Percentiles rank a stretch among this genome's conserved stretches.
These are phyloP conservation scores for Eucalyptus camaldulensis DNA, from an alignment of 345 rosid species.

Conservation along the genomic window DNA sequence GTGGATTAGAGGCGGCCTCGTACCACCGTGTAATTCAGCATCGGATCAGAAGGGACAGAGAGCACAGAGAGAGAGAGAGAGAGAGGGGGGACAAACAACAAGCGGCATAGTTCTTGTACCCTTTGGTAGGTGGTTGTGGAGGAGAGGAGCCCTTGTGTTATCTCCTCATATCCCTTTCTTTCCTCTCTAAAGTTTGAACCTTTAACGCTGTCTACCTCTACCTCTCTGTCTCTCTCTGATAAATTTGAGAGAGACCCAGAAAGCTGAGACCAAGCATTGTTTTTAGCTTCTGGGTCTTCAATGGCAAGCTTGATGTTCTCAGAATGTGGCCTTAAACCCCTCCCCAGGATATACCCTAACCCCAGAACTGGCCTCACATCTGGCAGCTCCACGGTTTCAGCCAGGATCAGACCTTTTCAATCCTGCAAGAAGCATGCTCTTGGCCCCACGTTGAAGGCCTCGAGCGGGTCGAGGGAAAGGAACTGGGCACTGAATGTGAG, in stretches of 20 bases:
- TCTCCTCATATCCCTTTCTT: not conserved
- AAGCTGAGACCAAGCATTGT: not conserved
- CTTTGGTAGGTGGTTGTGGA: constrained; percentile 1
- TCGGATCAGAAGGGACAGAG: not conserved
- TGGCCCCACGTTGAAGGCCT: constrained; percentile 6
- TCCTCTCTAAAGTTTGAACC: not conserved
- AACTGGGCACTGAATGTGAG: constrained; percentile 52
- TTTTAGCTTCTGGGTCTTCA: constrained; percentile 11
- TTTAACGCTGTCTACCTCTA: not conserved
- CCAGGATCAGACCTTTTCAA: constrained; percentile 11
- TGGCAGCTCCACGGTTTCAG: not conserved
- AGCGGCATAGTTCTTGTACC: not conserved
- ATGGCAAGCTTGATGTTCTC: constrained; percentile 65
- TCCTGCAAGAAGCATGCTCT: constrained; percentile 1
- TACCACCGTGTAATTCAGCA: not conserved
- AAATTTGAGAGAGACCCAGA: not conserved
- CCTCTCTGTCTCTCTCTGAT: not conserved
- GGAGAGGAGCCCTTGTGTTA: constrained; percentile 2
- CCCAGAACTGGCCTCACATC: constrained; percentile 23
- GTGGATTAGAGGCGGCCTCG: not conserved
- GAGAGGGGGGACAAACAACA: not conserved
- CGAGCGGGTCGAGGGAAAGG: constrained; percentile 1
- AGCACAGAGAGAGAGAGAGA: not conserved
- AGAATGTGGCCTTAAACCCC: constrained; percentile 68
- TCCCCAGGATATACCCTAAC: constrained; percentile 30